Evolutionary conservation across 352 stramenopile genomes (phyloP).

Genomic region (Phytophthora syringae): DNA sequence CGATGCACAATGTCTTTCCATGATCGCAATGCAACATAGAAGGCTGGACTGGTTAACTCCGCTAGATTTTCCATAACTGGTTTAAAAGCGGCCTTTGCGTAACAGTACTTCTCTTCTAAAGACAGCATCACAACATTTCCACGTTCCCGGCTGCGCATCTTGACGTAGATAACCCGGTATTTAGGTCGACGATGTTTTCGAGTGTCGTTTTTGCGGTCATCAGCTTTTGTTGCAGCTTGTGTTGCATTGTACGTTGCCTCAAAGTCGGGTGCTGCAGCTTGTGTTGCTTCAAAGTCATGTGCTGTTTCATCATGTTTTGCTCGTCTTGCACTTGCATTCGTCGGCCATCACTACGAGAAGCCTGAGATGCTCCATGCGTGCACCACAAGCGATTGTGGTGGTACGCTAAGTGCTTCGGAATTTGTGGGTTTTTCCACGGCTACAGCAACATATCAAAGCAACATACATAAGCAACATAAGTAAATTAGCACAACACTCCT

Average conservation of each 20-base stretch:
- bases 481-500: background rate
- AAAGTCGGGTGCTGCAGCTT: background rate
- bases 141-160: background rate
- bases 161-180: slow-evolving; percentile 1
- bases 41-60: background rate
- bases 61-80: slow-evolving; percentile 3
- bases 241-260: background rate
- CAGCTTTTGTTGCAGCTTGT: background rate
- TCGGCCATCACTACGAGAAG: slow-evolving; percentile 1
- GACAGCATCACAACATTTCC: slow-evolving; percentile 1
- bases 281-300: background rate
- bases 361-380: background rate
- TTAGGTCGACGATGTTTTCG: background rate
- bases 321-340: background rate
- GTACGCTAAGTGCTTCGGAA: background rate
- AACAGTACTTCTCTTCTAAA: slow-evolving; percentile 6
- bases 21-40: slow-evolving; percentile 1
- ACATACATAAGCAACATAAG: background rate
- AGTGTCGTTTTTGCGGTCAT: background rate
- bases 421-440: background rate
- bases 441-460: slow-evolving; percentile 4
- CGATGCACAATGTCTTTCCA: slow-evolving; percentile 1
- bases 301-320: background rate
- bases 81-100: background rate
- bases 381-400: slow-evolving; percentile 4